Conservation (phyloP, 2,329 filamentous ascomycete genomes). For the Trichoderma gracile region DNA sequence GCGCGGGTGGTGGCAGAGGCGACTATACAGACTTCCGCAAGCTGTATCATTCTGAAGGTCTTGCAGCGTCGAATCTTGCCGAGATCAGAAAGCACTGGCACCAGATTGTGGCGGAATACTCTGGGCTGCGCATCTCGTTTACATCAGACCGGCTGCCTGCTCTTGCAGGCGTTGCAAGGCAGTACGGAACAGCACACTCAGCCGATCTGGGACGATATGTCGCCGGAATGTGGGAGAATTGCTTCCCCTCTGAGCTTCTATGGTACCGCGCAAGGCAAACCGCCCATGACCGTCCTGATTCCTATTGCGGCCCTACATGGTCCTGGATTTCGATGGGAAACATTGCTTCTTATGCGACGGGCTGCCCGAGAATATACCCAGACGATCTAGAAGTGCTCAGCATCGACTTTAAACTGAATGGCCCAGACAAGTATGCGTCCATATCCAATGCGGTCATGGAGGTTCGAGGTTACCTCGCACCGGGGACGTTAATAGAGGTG, state of each 20-base stretch:
- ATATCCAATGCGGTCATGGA: slow-evolving; percentile 14
- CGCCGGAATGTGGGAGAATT: slow-evolving; percentile 21
- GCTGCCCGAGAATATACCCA: neutral
- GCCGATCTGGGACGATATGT: slow-evolving; percentile 18
- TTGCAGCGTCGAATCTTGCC: neutral
- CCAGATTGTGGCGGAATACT: slow-evolving; percentile 21
- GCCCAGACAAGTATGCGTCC: slow-evolving; percentile 18
- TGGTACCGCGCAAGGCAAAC: slow-evolving; percentile 12
- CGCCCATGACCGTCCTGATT: neutral
- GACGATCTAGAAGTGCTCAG: slow-evolving; percentile 7
- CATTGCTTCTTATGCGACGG: neutral
- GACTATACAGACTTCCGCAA: slow-evolving; percentile 14
- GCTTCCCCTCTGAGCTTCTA: slow-evolving; percentile 16
- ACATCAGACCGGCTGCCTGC: slow-evolving; percentile 24
- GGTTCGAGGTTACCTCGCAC: slow-evolving; percentile 3
- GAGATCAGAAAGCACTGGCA: slow-evolving; percentile 21
- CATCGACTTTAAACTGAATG: slow-evolving; percentile 1
- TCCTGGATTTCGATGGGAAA: slow-evolving; percentile 22
- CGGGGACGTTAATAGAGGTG: neutral
- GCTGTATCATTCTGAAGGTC: neutral
- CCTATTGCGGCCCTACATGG: slow-evolving; percentile 23
- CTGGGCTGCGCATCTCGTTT: slow-evolving; percentile 20
- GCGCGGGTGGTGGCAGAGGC: neutral
- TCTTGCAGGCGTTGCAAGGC: slow-evolving; percentile 20
- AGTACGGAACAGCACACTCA: slow-evolving; percentile 21